Conservation (phyloP, 169 alveolate genomes). For the Neospora caninum region DNA sequence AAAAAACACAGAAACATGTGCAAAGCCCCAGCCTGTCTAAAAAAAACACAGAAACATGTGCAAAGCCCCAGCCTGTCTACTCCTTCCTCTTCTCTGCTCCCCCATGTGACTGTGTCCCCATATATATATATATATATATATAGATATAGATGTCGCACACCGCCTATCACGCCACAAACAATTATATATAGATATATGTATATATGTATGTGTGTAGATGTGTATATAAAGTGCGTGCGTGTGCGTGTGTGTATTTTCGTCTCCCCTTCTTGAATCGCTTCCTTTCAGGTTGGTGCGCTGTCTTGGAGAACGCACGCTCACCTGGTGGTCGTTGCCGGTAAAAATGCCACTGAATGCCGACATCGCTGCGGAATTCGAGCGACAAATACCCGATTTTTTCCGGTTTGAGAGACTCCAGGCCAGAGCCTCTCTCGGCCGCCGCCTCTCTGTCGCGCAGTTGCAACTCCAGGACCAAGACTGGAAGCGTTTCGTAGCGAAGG, state of each 20-base stretch:
- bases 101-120: not conserved
- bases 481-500: conserved; percentile 41
- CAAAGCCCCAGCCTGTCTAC: not conserved
- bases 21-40: not conserved
- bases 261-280: too few relatives aligned
- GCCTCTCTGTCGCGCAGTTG: conserved; percentile 12
- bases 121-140: not conserved
- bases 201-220: too few relatives aligned
- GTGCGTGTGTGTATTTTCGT: too few relatives aligned
- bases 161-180: too few relatives aligned
- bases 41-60: not conserved
- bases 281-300: too few relatives aligned
- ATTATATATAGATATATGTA: too few relatives aligned
- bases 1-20: not conserved
- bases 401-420: not conserved
- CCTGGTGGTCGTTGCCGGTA: conserved; percentile 48
- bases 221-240: too few relatives aligned
- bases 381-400: conserved; percentile 10
- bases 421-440: not conserved
- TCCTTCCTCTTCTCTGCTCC: too few relatives aligned
- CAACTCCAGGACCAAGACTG: conserved; percentile 37
- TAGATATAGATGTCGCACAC: too few relatives aligned
- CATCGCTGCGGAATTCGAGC: conserved; percentile 52
- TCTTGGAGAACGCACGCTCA: too few relatives aligned
- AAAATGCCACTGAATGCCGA: conserved; percentile 53